These are phyloP conservation scores for Kazachstania africana DNA, from an alignment of 805 yeast genomes.

Conservation along the genomic window DNA sequence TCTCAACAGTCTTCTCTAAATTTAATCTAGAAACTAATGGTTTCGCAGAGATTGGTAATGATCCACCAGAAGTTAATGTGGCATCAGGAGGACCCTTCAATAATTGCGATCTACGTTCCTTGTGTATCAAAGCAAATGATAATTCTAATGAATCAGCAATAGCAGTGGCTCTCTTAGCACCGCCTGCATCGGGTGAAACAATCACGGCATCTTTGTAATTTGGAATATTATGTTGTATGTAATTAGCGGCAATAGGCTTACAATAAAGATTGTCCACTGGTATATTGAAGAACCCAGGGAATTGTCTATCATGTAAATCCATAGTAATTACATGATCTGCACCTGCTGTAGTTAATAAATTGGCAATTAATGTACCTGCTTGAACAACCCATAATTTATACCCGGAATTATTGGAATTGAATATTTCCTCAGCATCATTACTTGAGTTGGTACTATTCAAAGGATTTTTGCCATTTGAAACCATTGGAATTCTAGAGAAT, in stretches of 20 bases:
- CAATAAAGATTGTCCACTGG: slow-evolving; percentile 92
- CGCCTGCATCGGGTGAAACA: slow-evolving; percentile 98
- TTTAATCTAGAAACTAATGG: slow-evolving; percentile 11
- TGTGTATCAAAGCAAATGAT: slow-evolving; percentile 89
- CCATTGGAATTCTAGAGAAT: slow-evolving; percentile 28
- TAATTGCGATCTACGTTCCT: slow-evolving; percentile 59
- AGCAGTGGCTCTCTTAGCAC: slow-evolving; percentile 93
- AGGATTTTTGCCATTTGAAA: slow-evolving; percentile 28
- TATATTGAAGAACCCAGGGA: slow-evolving; percentile 92
- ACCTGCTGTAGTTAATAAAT: slow-evolving; percentile 79
- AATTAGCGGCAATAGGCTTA: slow-evolving; percentile 76
- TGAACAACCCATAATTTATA: slow-evolving; percentile 94
- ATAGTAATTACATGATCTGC: slow-evolving; percentile 94
- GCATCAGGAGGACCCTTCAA: slow-evolving; percentile 28
- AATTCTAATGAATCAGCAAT: slow-evolving; percentile 84
- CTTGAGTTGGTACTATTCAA: slow-evolving; percentile 13
- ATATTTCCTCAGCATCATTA: slow-evolving; percentile 24
- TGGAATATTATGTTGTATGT: slow-evolving; percentile 69
- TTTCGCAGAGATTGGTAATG: slow-evolving; percentile 10
- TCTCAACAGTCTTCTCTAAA: slow-evolving; percentile 6
- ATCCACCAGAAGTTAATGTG: slow-evolving; percentile 20
- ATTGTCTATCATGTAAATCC: slow-evolving; percentile 97
- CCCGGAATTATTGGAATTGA: slow-evolving; percentile 42
- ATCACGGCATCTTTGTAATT: slow-evolving; percentile 73
- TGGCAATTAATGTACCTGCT: slow-evolving; percentile 85